These are phyloP conservation scores for Purpureocillium takamizusanense DNA, from an alignment of 2,329 filamentous ascomycete genomes.

Conservation along the genomic window DNA sequence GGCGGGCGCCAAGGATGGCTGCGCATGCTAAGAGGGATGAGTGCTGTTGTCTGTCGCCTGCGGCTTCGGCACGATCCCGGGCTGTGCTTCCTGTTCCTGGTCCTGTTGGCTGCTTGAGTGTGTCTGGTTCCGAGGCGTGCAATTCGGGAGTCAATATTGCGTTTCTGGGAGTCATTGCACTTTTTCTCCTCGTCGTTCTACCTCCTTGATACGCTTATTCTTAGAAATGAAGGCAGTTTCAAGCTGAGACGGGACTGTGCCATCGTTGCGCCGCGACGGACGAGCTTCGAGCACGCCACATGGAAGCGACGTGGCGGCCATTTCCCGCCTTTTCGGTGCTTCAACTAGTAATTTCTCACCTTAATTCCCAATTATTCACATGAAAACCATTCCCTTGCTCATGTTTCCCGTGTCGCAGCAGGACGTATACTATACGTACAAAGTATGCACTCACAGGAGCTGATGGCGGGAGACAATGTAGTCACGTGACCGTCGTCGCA, in stretches of 20 bases:
- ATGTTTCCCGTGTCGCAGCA: too few species aligned
- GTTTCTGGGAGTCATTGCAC: conserved; percentile 9
- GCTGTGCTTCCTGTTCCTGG: not conserved
- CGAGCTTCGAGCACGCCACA: too few species aligned
- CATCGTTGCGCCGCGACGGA: too few species aligned
- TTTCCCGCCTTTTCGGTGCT: too few species aligned
- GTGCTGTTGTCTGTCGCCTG: not conserved
- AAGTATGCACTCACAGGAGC: too few species aligned
- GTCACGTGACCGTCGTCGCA: conserved; percentile 9
- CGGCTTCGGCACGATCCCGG: not conserved
- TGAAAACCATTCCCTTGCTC: too few species aligned
- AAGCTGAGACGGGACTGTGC: too few species aligned
- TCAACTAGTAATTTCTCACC: too few species aligned
- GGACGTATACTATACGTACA: too few species aligned
- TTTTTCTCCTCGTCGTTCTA: conserved; percentile 4
- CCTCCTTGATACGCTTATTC: conserved; percentile 5
- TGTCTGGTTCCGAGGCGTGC: conserved; percentile 11
- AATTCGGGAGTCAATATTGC: conserved; percentile 10
- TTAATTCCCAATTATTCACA: too few species aligned
- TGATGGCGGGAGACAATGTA: too few species aligned
- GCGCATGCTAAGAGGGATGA: conserved; percentile 58
- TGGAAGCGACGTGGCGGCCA: too few species aligned
- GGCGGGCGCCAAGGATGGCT: conserved; percentile 76
- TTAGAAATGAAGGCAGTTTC: conserved; percentile 1
- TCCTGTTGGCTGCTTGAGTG: conserved; percentile 4